These are phyloP conservation scores for Triticum monococcum DNA, from an alignment of 176 grass and related monocot genomes.

Conservation along the genomic window DNA sequence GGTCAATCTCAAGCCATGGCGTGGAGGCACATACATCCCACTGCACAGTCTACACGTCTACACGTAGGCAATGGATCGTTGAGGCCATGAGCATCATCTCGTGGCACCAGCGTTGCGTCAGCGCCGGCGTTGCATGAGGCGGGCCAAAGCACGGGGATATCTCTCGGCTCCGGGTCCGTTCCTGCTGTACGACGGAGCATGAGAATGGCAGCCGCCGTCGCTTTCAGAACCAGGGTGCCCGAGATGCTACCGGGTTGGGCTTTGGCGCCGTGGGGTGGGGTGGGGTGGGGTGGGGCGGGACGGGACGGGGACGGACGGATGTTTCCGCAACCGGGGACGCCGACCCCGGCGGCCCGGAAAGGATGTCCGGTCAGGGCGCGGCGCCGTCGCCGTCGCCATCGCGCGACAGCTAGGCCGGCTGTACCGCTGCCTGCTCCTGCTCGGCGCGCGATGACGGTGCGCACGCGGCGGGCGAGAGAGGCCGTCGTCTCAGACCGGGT, in stretches of 20 bases:
- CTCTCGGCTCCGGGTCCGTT: no score
- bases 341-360: conserved; percentile 32
- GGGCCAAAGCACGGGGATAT: neutral
- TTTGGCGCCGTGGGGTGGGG: neutral
- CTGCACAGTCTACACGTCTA: no score
- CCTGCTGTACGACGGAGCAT: no score
- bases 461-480: neutral
- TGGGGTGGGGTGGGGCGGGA: neutral
- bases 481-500: no score
- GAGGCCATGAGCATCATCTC: no score
- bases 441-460: conserved; percentile 9
- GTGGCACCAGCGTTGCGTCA: no score
- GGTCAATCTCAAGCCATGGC: neutral
- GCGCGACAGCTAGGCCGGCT: conserved; percentile 31
- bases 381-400: neutral
- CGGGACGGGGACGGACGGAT: conserved; percentile 4
- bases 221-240: conserved; percentile 36
- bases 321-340: conserved; percentile 41
- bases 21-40: no score
- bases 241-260: no score
- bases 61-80: no score
- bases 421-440: conserved; percentile 18
- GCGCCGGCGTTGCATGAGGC: no score
- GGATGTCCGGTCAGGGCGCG: neutral
- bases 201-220: neutral